phyloP scores from a whole-genome alignment of 768 basidiomycete species.

The Steccherinum ochraceum region DNA sequence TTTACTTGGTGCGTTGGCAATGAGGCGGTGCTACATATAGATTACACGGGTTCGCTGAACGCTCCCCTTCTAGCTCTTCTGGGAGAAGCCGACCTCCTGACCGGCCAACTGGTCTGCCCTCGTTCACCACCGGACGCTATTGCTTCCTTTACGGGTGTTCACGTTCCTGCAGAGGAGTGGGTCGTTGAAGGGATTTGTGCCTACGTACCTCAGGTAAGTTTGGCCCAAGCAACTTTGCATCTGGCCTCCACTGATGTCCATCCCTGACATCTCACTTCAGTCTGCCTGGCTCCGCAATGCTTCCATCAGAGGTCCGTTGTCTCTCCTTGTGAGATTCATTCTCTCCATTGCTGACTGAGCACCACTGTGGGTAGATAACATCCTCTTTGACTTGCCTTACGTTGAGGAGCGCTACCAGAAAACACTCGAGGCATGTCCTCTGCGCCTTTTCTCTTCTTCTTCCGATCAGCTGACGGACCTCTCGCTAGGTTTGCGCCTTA shows the following conservation, averaged over 20 bases:
- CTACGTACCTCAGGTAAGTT: conserved; percentile 72
- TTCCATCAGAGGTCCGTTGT: conserved; percentile 44
- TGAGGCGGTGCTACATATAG: neutral
- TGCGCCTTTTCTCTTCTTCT: conserved; percentile 12
- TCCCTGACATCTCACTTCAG: conserved; percentile 11
- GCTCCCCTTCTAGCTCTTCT: conserved; percentile 57
- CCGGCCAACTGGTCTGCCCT: conserved; percentile 78
- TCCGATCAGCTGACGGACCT: neutral
- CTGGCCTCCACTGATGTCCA: conserved; percentile 3
- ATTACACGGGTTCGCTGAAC: neutral
- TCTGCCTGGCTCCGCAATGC: conserved; percentile 70
- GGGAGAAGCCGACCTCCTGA: conserved; percentile 80
- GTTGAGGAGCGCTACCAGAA: conserved; percentile 67
- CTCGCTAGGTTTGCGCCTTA: conserved; percentile 44
- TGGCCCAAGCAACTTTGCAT: neutral
- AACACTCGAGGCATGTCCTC: conserved; percentile 55
- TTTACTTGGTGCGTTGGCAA: conserved; percentile 43
- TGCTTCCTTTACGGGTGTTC: conserved; percentile 45
- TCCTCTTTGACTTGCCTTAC: conserved; percentile 74
- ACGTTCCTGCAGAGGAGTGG: conserved; percentile 57
- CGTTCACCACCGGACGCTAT: conserved; percentile 79
- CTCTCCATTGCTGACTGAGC: conserved; percentile 10
- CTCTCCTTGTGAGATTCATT: neutral
- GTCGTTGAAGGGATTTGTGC: conserved; percentile 73
- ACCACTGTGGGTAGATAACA: conserved; percentile 43